A percentile compares a stretch with the other conserved stretches of the same genome.
phyloP scores from a whole-genome alignment of 139 green algal species.

The Edaphochlamys debaryana region DNA sequence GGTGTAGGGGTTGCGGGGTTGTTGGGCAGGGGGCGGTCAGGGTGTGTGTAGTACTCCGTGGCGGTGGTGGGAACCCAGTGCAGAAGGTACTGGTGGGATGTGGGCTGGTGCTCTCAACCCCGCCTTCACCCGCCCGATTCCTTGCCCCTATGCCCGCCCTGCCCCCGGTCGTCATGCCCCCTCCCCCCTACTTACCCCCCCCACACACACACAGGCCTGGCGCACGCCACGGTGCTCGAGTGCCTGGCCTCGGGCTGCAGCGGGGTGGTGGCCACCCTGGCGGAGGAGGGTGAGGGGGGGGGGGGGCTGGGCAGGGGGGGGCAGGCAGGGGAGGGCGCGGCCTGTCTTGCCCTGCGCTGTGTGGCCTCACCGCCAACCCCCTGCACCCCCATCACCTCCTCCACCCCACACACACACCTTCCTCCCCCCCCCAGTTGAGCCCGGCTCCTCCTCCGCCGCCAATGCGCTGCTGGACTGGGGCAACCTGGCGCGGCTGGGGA shows the following conservation, averaged over 20 bases:
- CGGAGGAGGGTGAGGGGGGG: constrained; percentile 19
- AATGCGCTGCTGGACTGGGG: constrained; percentile 11
- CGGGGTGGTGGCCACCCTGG: constrained; percentile 16
- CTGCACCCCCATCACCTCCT: not conserved
- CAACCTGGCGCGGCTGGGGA: constrained; percentile 19
- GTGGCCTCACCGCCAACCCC: not conserved
- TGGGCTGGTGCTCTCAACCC: too few species aligned
- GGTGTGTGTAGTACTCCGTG: too few species aligned
- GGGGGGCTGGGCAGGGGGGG: not conserved
- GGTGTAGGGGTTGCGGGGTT: too few species aligned
- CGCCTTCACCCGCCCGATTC: too few species aligned
- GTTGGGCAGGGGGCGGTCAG: too few species aligned
- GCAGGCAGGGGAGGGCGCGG: not conserved
- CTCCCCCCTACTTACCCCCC: not conserved
- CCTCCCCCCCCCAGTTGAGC: not conserved
- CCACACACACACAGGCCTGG: not conserved
- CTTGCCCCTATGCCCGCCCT: too few species aligned
- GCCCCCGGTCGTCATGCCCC: too few species aligned
- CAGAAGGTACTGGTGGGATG: too few species aligned
- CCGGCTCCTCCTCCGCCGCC: not conserved
- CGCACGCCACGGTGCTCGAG: constrained; percentile 29
- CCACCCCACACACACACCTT: not conserved
- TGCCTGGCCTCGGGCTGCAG: constrained; percentile 18
- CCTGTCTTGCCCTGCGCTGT: not conserved
- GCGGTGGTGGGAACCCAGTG: too few species aligned